Percentiles rank a stretch among this genome's conserved stretches.
Conservation (phyloP, 495 filamentous ascomycete genomes). For the Xylaria cubensis region DNA sequence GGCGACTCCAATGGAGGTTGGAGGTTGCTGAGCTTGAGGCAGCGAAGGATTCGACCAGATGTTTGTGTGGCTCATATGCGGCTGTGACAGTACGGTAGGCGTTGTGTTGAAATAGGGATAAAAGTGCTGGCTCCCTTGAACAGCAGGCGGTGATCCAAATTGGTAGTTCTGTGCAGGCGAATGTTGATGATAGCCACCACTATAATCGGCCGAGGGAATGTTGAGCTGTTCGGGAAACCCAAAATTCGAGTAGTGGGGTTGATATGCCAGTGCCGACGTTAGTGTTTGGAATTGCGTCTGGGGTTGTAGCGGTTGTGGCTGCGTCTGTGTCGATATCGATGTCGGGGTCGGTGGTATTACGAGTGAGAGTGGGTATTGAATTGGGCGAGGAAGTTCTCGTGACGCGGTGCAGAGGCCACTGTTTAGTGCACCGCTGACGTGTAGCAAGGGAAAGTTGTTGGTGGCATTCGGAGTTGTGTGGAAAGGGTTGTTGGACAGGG, state of each 20-base stretch:
- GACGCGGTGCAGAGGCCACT: neutral
- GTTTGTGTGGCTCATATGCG: constrained; percentile 22
- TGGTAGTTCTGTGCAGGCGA: neutral
- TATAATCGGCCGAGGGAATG: neutral
- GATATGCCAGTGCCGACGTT: neutral
- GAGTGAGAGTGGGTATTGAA: neutral
- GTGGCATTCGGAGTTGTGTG: neutral
- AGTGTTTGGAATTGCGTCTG: neutral
- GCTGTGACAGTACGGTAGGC: neutral
- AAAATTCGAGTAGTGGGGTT: neutral
- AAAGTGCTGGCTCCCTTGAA: neutral
- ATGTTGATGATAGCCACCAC: neutral
- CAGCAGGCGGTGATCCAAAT: neutral
- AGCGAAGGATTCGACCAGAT: neutral
- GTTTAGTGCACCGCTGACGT: neutral
- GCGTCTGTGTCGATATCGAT: neutral
- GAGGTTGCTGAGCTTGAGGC: neutral
- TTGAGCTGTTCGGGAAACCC: neutral
- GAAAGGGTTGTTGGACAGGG: constrained; percentile 5
- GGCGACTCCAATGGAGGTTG: neutral
- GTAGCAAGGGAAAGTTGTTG: neutral
- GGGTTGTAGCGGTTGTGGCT: neutral
- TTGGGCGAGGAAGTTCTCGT: neutral
- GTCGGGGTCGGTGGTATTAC: neutral
- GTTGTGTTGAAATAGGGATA: neutral